Evolutionary conservation across 805 yeast species (phyloP).

Genomic region (Yarrowia yakushimensis): DNA sequence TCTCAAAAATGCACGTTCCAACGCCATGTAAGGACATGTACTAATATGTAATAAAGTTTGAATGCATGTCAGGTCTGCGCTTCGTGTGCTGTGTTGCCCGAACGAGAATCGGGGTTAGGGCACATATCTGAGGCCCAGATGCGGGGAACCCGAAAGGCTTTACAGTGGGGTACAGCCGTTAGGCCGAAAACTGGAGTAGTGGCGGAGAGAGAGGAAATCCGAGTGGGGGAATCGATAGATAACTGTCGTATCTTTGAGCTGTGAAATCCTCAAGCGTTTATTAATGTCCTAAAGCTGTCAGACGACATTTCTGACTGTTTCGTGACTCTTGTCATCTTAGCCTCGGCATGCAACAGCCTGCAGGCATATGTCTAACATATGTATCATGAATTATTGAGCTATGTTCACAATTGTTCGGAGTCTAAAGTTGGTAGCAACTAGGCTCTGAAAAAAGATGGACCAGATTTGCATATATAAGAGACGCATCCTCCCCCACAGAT

Average conservation of each 20-base stretch:
- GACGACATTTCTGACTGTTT: not conserved
- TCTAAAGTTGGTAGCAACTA: conserved; percentile 25
- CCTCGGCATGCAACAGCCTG: conserved; percentile 17
- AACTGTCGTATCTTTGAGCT: not conserved
- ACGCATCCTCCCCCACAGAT: not conserved
- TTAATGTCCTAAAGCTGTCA: no score
- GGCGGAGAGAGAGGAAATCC: not conserved
- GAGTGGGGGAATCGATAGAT: not conserved
- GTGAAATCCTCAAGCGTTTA: not conserved
- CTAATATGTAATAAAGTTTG: conserved; percentile 20
- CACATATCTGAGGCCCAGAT: not conserved
- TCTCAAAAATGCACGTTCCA: not conserved
- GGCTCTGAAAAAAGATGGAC: not conserved
- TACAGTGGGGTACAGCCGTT: conserved; percentile 22
- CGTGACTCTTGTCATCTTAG: not conserved
- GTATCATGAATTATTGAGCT: conserved; percentile 8
- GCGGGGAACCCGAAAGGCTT: conserved; percentile 21
- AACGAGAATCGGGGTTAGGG: not conserved
- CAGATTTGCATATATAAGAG: not conserved
- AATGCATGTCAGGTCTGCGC: not conserved
- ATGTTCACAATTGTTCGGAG: conserved; percentile 24
- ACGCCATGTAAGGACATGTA: conserved; percentile 22
- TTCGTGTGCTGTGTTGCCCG: conserved; percentile 23
- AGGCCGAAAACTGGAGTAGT: conserved; percentile 1
- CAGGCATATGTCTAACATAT: conserved; percentile 4